phyloP scores from a whole-genome alignment of 495 filamentous ascomycete genomes.

The Patellaria atrata region DNA sequence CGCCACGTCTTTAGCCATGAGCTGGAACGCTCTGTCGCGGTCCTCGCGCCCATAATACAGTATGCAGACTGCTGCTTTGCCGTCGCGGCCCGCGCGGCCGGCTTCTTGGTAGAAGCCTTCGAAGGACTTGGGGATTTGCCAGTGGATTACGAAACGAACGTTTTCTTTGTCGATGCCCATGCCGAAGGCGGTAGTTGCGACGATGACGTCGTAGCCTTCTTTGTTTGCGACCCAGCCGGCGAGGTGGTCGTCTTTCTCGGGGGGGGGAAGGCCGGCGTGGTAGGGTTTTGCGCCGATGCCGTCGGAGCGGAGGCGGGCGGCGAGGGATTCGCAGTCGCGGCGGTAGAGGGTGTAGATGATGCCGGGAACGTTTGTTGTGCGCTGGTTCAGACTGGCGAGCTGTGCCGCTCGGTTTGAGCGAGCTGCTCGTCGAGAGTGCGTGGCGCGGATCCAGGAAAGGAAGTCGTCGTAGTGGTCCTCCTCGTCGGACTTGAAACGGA shows the following conservation, averaged over 20 bases:
- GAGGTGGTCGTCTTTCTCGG: constrained; percentile 48
- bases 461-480: constrained; percentile 56
- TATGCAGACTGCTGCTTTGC: constrained; percentile 70
- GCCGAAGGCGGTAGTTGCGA: constrained; percentile 89
- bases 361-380: constrained; percentile 54
- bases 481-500: constrained; percentile 66
- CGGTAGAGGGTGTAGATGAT: constrained; percentile 83
- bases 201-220: constrained; percentile 70
- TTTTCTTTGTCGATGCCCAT: constrained; percentile 97
- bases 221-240: constrained; percentile 62
- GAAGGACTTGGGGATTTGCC: constrained; percentile 81
- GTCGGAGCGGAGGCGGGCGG: constrained; percentile 43
- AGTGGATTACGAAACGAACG: constrained; percentile 87
- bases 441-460: constrained; percentile 54
- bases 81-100: constrained; percentile 78
- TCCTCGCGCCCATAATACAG: constrained; percentile 82
- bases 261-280: constrained; percentile 48
- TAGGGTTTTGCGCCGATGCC: constrained; percentile 57
- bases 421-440: constrained; percentile 47
- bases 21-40: constrained; percentile 48
- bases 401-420: constrained; percentile 33
- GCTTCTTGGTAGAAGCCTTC: constrained; percentile 96
- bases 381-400: constrained; percentile 35
- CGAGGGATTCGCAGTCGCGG: constrained; percentile 59
- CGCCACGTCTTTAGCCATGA: constrained; percentile 21